Conservation (phyloP, 23 red algal species). For the Chondrus crispus region DNA sequence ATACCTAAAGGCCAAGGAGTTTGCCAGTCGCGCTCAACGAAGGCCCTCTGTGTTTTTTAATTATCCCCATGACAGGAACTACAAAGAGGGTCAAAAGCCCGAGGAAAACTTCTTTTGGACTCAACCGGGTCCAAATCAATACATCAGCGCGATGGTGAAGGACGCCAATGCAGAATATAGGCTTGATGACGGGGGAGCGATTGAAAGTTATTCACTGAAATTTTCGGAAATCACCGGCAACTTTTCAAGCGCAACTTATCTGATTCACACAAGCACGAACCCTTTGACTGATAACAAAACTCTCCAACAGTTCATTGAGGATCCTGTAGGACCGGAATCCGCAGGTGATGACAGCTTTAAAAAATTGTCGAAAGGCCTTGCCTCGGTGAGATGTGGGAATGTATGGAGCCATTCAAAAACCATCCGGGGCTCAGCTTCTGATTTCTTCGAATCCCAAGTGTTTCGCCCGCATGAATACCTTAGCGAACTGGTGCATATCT, state of each 20-base stretch:
- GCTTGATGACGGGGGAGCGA: background rate
- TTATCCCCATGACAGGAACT: background rate
- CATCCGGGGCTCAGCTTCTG: background rate
- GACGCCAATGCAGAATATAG: conserved; percentile 41
- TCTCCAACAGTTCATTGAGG: background rate
- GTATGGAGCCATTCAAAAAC: conserved; percentile 34
- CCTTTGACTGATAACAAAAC: background rate
- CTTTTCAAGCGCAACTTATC: background rate
- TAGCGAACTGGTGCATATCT: conserved; percentile 51
- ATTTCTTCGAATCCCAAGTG: conserved; percentile 45
- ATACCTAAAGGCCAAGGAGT: conserved; percentile 29
- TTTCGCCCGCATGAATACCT: conserved; percentile 43
- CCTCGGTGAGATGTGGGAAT: conserved; percentile 43
- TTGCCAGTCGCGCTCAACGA: background rate
- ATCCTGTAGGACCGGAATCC: background rate
- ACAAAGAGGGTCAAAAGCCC: background rate
- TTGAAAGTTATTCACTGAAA: background rate
- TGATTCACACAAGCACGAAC: background rate
- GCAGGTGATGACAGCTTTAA: background rate
- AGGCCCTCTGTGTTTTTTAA: conserved; percentile 67
- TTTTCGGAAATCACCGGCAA: background rate
- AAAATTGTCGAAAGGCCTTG: background rate
- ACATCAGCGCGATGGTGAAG: background rate
- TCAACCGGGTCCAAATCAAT: background rate
- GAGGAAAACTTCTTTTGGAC: background rate